These are phyloP conservation scores for Globisporangium polare DNA, from an alignment of 352 stramenopile genomes.

Conservation along the genomic window DNA sequence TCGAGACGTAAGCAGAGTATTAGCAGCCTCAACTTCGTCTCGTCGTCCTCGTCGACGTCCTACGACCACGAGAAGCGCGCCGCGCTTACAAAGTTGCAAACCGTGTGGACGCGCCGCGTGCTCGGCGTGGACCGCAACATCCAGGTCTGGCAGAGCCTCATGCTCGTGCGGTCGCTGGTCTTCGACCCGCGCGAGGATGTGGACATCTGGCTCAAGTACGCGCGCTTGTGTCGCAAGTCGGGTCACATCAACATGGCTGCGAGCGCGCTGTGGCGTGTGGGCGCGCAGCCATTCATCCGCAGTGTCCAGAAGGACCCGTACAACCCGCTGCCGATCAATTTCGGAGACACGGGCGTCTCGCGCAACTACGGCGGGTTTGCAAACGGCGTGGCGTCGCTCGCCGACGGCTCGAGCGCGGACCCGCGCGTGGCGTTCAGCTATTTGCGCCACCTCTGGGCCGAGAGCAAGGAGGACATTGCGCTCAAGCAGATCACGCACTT, in stretches of 20 bases:
- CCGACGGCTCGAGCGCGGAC: slow-evolving; percentile 67
- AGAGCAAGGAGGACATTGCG: slow-evolving; percentile 78
- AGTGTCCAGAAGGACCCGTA: slow-evolving; percentile 71
- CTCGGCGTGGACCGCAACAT: slow-evolving; percentile 94
- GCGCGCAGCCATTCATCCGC: slow-evolving; percentile 73
- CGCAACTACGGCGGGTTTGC: slow-evolving; percentile 36
- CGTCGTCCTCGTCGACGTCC: slow-evolving; percentile 62
- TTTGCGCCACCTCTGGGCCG: slow-evolving; percentile 76
- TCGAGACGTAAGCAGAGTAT: slow-evolving; percentile 71
- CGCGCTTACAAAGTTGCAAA: slow-evolving; percentile 72
- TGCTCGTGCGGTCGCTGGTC: slow-evolving; percentile 93
- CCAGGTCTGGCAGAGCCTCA: slow-evolving; percentile 93
- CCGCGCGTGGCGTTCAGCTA: slow-evolving; percentile 80
- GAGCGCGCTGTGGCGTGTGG: slow-evolving; percentile 77
- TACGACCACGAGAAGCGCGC: slow-evolving; percentile 73
- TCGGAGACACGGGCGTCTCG: slow-evolving; percentile 43
- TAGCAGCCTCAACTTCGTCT: slow-evolving; percentile 78
- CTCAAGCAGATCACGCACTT: slow-evolving; percentile 84
- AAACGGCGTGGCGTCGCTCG: slow-evolving; percentile 48
- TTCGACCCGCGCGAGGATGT: slow-evolving; percentile 89
- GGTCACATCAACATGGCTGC: slow-evolving; percentile 85
- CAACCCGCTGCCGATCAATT: slow-evolving; percentile 63
- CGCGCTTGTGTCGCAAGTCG: slow-evolving; percentile 89
- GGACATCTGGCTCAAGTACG: slow-evolving; percentile 94
- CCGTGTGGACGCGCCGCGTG: slow-evolving; percentile 85